phyloP scores from a whole-genome alignment of 2,329 filamentous ascomycete genomes.

The Verticillium tricorpus region DNA sequence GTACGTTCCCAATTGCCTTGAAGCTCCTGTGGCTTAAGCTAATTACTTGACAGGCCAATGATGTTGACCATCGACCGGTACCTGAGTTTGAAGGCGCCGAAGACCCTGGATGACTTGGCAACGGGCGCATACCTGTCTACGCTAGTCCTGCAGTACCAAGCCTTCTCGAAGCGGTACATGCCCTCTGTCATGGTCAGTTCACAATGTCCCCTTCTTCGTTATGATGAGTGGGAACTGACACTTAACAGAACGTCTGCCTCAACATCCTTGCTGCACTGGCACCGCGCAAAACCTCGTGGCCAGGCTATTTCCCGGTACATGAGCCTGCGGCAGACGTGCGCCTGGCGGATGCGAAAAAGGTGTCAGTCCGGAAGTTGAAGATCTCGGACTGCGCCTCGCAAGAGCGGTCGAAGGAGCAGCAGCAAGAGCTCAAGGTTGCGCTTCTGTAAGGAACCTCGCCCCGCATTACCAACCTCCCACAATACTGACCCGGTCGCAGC shows the following conservation, averaged over 20 bases:
- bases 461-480: background rate
- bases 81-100: conserved; percentile 71
- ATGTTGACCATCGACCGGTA: conserved; percentile 81
- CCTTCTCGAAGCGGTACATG: conserved; percentile 77
- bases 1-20: background rate
- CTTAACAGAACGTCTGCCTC: conserved; percentile 58
- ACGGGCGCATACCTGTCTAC: conserved; percentile 76
- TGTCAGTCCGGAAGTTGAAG: conserved; percentile 42
- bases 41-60: conserved; percentile 61
- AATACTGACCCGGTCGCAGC: conserved; percentile 24
- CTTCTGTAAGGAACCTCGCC: conserved; percentile 25
- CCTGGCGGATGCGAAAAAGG: conserved; percentile 37
- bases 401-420: conserved; percentile 18
- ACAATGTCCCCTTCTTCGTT: background rate
- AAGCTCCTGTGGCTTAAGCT: background rate
- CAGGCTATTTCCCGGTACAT: conserved; percentile 59
- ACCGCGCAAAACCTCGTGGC: conserved; percentile 19
- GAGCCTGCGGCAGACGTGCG: conserved; percentile 47
- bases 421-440: conserved; percentile 47
- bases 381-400: conserved; percentile 51
- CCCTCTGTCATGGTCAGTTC: conserved; percentile 66
- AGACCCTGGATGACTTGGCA: conserved; percentile 60
- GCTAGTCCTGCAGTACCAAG: conserved; percentile 77
- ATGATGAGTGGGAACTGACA: background rate
- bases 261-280: conserved; percentile 65